Evolutionary conservation across 1,139 yeast species (phyloP).

Genomic region (Magnusiomyces suaveolens): DNA sequence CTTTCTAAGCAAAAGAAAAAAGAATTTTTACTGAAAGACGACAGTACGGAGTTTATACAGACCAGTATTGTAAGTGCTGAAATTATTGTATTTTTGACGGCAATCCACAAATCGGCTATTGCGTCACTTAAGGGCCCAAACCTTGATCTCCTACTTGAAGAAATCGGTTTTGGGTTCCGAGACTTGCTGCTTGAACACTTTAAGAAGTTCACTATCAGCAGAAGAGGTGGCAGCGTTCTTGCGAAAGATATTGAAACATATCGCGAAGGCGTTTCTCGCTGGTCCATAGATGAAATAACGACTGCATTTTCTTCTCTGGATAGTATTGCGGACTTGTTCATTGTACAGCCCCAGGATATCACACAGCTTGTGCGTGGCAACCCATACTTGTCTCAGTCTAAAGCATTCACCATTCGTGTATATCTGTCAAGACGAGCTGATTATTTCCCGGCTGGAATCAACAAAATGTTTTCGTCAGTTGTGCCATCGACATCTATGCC

Average conservation of each 20-base stretch:
- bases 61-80: conserved; percentile 51
- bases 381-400: conserved; percentile 52
- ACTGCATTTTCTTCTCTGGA: conserved; percentile 63
- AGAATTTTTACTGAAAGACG: conserved; percentile 45
- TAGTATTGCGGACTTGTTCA: conserved; percentile 76
- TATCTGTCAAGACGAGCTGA: conserved; percentile 67
- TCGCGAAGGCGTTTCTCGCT: conserved; percentile 60
- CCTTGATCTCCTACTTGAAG: conserved; percentile 43
- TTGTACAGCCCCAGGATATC: conserved; percentile 37
- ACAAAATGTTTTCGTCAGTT: conserved; percentile 1
- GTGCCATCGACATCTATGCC: background rate
- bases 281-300: conserved; percentile 58
- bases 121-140: conserved; percentile 46
- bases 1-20: conserved; percentile 55
- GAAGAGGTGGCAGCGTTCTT: conserved; percentile 76
- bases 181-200: conserved; percentile 60
- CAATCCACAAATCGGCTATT: conserved; percentile 29
- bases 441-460: conserved; percentile 24
- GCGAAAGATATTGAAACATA: conserved; percentile 77
- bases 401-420: conserved; percentile 55
- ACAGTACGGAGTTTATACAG: conserved; percentile 38
- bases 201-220: conserved; percentile 64
- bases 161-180: conserved; percentile 54
- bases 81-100: conserved; percentile 45
- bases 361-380: conserved; percentile 68